Evolutionary conservation across 2,329 filamentous ascomycete species (phyloP).

Genomic region (Trichoderma breve): DNA sequence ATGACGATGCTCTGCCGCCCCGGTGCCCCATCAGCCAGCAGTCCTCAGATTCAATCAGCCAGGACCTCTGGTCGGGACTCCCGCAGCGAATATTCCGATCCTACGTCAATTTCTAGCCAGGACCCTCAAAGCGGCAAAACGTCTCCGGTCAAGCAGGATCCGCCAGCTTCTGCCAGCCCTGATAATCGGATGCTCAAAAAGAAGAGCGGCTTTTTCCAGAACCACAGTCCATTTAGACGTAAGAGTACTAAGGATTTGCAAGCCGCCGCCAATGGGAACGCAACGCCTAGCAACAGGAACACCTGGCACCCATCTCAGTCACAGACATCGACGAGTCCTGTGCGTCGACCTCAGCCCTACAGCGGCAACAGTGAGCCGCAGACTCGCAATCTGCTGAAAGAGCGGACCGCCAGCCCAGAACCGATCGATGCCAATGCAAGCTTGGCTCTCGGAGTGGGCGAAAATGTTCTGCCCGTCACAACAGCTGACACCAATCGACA

Average conservation of each 20-base stretch:
- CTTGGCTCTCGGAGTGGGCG: conserved; percentile 88
- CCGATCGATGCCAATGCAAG: conserved; percentile 89
- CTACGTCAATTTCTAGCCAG: conserved; percentile 83
- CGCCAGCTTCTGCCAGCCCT: conserved; percentile 47
- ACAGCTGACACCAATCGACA: conserved; percentile 63
- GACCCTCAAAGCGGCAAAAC: conserved; percentile 72
- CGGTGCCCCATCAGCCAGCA: conserved; percentile 58
- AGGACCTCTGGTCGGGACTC: conserved; percentile 83
- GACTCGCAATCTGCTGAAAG: conserved; percentile 37
- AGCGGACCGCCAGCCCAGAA: conserved; percentile 66
- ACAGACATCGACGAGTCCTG: conserved; percentile 30
- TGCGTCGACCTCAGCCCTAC: conserved; percentile 40
- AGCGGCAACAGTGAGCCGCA: conserved; percentile 35
- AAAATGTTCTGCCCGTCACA: conserved; percentile 92
- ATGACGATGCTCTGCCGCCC: conserved; percentile 97
- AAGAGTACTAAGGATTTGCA: conserved; percentile 79
- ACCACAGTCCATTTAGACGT: conserved; percentile 85
- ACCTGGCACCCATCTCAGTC: conserved; percentile 54
- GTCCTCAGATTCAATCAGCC: conserved; percentile 49
- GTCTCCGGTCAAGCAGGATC: conserved; percentile 69
- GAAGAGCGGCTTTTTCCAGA: conserved; percentile 87
- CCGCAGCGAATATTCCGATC: conserved; percentile 85
- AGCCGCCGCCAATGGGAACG: conserved; percentile 26
- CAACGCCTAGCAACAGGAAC: conserved; percentile 46
- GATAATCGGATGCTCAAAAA: conserved; percentile 68